phyloP scores from a whole-genome alignment of 345 rosid genomes.

The Clarkia xantiana region DNA sequence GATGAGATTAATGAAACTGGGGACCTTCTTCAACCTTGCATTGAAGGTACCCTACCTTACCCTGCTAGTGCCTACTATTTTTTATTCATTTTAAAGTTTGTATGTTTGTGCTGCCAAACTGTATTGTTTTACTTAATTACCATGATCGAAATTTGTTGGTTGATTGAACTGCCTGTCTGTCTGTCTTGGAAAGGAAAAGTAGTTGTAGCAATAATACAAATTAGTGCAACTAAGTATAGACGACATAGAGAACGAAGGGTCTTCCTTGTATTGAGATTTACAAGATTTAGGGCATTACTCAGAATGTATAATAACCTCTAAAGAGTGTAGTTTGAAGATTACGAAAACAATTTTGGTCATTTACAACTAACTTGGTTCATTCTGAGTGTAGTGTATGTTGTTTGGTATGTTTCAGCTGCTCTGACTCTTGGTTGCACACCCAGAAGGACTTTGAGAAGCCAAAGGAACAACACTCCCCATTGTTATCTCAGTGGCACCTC shows the following conservation, averaged over 20 bases:
- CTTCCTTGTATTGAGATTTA: not conserved
- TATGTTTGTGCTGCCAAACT: too few relatives aligned
- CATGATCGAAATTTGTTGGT: too few relatives aligned
- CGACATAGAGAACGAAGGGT: not conserved
- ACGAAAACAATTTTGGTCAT: not conserved
- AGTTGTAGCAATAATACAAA: too few relatives aligned
- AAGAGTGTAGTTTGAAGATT: too few relatives aligned
- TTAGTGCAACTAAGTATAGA: too few relatives aligned
- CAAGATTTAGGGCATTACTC: too few relatives aligned
- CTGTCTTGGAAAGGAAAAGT: too few relatives aligned
- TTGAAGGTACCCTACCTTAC: constrained; percentile 64
- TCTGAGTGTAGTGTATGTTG: not conserved
- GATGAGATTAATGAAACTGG: constrained; percentile 54
- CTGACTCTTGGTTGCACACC: constrained; percentile 56
- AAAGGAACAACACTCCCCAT: constrained; percentile 29
- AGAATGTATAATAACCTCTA: too few relatives aligned
- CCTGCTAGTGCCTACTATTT: not conserved
- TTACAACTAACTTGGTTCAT: not conserved
- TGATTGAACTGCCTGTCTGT: too few relatives aligned
- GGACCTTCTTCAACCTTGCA: constrained; percentile 50
- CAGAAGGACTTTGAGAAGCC: constrained; percentile 46
- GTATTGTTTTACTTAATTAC: too few relatives aligned
- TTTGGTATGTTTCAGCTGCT: constrained; percentile 31
- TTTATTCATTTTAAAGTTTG: constrained; percentile 3
- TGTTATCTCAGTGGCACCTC: constrained; percentile 28